These are phyloP conservation scores for Sclerotinia minor DNA, from an alignment of 2,329 filamentous ascomycete species.

Conservation along the genomic window DNA sequence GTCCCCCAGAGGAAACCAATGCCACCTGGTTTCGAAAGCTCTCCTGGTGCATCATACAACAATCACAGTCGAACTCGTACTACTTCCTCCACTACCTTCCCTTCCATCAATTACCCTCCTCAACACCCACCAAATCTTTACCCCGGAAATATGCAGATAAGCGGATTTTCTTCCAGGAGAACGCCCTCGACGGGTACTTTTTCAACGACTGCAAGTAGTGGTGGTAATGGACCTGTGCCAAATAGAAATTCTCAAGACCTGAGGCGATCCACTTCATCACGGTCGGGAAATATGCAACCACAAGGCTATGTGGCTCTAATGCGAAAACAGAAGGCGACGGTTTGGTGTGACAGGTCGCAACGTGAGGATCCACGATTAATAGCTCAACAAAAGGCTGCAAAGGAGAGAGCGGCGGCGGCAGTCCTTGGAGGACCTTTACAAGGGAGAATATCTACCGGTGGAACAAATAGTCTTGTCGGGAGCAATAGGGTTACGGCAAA, in stretches of 20 bases:
- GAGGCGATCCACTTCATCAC: slow-evolving; percentile 77
- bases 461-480: slow-evolving; percentile 43
- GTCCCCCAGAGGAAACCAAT: slow-evolving; percentile 39
- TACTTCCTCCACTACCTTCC: slow-evolving; percentile 42
- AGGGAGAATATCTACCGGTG: slow-evolving; percentile 44
- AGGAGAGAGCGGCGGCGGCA: slow-evolving; percentile 81
- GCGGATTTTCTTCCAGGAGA: slow-evolving; percentile 48
- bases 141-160: slow-evolving; percentile 36
- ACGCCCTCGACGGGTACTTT: slow-evolving; percentile 70
- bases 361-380: slow-evolving; percentile 83
- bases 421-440: slow-evolving; percentile 61
- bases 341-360: slow-evolving; percentile 96
- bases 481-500: slow-evolving; percentile 70
- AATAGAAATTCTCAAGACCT: slow-evolving; percentile 61
- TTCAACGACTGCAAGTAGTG: slow-evolving; percentile 63
- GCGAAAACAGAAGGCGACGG: slow-evolving; percentile 94
- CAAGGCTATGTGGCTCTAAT: slow-evolving; percentile 94
- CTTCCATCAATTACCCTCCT: slow-evolving; percentile 32
- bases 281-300: slow-evolving; percentile 58
- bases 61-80: slow-evolving; percentile 43
- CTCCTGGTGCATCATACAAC: slow-evolving; percentile 31
- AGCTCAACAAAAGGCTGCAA: slow-evolving; percentile 82
- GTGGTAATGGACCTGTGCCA: slow-evolving; percentile 48
- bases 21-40: slow-evolving; percentile 35
- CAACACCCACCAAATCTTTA: background rate